phyloP scores from a whole-genome alignment of 176 grass and related monocot species.

The Elymus sibiricus region DNA sequence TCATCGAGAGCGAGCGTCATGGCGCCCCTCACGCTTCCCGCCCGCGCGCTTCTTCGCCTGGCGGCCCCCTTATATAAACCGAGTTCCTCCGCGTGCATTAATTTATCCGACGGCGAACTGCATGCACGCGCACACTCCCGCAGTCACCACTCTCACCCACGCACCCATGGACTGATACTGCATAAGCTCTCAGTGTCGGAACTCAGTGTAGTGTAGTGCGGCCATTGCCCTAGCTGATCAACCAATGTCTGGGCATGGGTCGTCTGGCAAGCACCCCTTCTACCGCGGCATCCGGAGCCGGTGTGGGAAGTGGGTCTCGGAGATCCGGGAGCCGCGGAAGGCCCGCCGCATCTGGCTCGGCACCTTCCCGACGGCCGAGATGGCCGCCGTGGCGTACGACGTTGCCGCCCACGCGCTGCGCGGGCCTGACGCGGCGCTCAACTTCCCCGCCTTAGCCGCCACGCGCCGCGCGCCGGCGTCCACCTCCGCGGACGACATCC shows the following conservation, averaged over 20 bases:
- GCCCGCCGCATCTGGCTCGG: slow-evolving; percentile 94
- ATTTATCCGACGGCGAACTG: not conserved
- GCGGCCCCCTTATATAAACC: slow-evolving; percentile 40
- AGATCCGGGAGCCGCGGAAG: slow-evolving; percentile 95
- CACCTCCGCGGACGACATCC: slow-evolving; percentile 69
- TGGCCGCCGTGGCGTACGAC: slow-evolving; percentile 95
- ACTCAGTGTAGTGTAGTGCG: not conserved
- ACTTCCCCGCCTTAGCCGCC: slow-evolving; percentile 58
- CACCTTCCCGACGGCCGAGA: slow-evolving; percentile 84
- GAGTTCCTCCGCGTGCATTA: slow-evolving; percentile 3
- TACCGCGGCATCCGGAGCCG: slow-evolving; percentile 89
- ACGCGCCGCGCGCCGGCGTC: slow-evolving; percentile 50
- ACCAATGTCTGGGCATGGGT: slow-evolving; percentile 23
- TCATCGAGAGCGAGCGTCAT: slow-evolving; percentile 42
- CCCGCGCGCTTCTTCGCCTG: not conserved
- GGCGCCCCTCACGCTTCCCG: slow-evolving; percentile 26
- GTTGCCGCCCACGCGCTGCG: slow-evolving; percentile 71
- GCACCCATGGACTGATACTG: not conserved
- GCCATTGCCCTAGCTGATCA: slow-evolving; percentile 22
- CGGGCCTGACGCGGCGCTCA: slow-evolving; percentile 65
- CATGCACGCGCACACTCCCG: slow-evolving; percentile 2
- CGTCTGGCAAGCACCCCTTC: slow-evolving; percentile 54
- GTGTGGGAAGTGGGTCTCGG: slow-evolving; percentile 97
- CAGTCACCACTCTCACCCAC: not conserved
- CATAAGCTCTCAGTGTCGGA: too few relatives aligned